Base-by-base conservation (phyloP, 2,329 filamentous ascomycete species). In the Monosporascus sp. region DNA sequence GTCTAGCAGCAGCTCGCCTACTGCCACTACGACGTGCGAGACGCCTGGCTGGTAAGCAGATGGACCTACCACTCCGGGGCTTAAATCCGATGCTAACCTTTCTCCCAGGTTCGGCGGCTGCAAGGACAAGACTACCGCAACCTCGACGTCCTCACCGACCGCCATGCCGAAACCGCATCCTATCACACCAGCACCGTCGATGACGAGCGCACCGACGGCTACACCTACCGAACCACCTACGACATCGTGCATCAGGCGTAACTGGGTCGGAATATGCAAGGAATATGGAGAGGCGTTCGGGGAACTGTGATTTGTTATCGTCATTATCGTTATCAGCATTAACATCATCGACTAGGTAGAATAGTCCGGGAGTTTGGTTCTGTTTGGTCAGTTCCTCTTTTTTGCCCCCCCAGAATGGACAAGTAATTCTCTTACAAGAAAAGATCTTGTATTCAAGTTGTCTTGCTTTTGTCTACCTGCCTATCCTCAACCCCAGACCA, bases 1-100 rank as follows among this genome's bases (percentile, higher is more conserved):
- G 1, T 70, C 69, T 3, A 65, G 66, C 7, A 65, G 64, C 6
- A 60, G 66, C 17, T 70, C 66, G 1, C 64, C 67, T 5, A 63
- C 66, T 2, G 24, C 48, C 52, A 46, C 61, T 17, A 55, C 60
- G 6, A 67, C 65, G 8, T 62, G 60, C 47, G 52, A 54, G 37
- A 59, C 60, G 1, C 62, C 61, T 25, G 62, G 62, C n/a, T 64
- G 62, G 62, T 62, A 53, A 44, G 60, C 55, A 18, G n/a, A 25
- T 6, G 43, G 43, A 3, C 11, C n/a, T 14, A 35, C 15, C 14
- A 22, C 31, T 25, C 5, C 11, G 39, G 5, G 22, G 7, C 22
- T 18, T 14, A 43, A 24, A 20, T 18, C 22, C n/a, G 9, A 43
- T n/a, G 22, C 18, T 43, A 43, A 43, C 39, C 9, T 20, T 15